Percentiles rank a stretch among this genome's conserved stretches.
These are phyloP conservation scores for Linanthus parryae DNA, from an alignment of 148 eudicot genomes.

Conservation along the genomic window DNA sequence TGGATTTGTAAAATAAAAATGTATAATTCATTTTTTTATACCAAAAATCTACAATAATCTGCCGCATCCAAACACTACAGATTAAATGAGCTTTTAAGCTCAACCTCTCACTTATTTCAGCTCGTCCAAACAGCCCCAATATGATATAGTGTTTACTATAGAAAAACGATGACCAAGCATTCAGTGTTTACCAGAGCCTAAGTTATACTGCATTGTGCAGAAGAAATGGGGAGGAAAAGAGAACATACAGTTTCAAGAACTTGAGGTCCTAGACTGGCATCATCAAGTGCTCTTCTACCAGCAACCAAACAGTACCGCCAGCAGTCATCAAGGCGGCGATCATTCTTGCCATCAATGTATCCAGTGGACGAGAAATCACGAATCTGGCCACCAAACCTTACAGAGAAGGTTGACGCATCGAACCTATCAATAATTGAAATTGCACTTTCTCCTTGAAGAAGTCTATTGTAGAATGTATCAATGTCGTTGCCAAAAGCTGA, in stretches of 20 bases:
- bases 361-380: constrained; percentile 40
- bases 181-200: too few species aligned
- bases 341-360: constrained; percentile 50
- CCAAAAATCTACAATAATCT: too few species aligned
- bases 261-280: constrained; percentile 41
- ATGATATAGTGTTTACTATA: too few species aligned
- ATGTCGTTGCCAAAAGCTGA: constrained; percentile 37
- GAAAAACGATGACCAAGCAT: too few species aligned
- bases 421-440: constrained; percentile 29
- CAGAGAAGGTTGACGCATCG: constrained; percentile 35
- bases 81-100: too few species aligned
- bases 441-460: constrained; percentile 39
- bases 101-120: too few species aligned
- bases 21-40: too few species aligned
- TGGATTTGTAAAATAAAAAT: too few species aligned
- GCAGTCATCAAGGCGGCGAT: constrained; percentile 42
- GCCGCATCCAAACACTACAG: too few species aligned
- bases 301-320: constrained; percentile 52
- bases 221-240: not conserved
- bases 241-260: constrained; percentile 28
- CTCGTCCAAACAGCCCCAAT: too few species aligned
- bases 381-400: constrained; percentile 37
- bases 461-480: constrained; percentile 29
- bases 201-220: not conserved
- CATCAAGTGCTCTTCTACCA: constrained; percentile 41